Base-by-base conservation (phyloP, 192 early-diverging fungal genomes). In the Podochytrium sp. region DNA sequence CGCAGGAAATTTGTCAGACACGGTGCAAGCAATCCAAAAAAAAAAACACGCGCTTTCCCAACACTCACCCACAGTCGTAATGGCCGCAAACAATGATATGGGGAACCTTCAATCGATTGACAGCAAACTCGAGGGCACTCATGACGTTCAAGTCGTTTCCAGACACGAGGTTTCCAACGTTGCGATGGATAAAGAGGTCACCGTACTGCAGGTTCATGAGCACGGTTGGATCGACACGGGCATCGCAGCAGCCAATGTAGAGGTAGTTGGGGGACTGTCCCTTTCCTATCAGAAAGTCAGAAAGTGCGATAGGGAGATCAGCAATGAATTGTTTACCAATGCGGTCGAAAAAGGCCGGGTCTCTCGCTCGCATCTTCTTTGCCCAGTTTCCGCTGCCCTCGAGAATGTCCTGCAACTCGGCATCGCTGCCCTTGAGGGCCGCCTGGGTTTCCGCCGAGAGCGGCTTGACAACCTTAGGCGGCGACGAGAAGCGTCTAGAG, bases 171-270 rank as follows among this genome's bases (percentile, higher is more conserved):
- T 97, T 97, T 75, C 94, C 95, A 60, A 97, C 94, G 81, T 96
- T 97, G 66, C 95, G 86, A 81, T 95, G 93, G 29, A 97, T 91
- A 77, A 96, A 96, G 35, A 97, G 83, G 73, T 96, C 93, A n/a
- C 94, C 94, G n/a, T 88, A 90, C 32, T 81, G 33, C 2, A 82
- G 43, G 47, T 73, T 73, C 65, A 80, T 81, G 1, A 82, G 60
- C 16, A 67, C 65, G 5, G 78, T 79, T 30, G 80, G 79, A 32
- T 75, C 70, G n/a, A 82, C 75, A 39, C 81, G 70, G 20, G 81
- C 81, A 65, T 82, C 81, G 41, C 75, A 82, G 60, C 81, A 82
- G 12, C 81, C 81, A 55, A 82, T 67, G 71, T 76, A 80, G 0
- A 80, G 65, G 41, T 76, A 71, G 37, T 71, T 53, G 27, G 78